These are phyloP conservation scores for Cyberlindnera maritima DNA, from an alignment of 805 yeast species.

Conservation along the genomic window DNA sequence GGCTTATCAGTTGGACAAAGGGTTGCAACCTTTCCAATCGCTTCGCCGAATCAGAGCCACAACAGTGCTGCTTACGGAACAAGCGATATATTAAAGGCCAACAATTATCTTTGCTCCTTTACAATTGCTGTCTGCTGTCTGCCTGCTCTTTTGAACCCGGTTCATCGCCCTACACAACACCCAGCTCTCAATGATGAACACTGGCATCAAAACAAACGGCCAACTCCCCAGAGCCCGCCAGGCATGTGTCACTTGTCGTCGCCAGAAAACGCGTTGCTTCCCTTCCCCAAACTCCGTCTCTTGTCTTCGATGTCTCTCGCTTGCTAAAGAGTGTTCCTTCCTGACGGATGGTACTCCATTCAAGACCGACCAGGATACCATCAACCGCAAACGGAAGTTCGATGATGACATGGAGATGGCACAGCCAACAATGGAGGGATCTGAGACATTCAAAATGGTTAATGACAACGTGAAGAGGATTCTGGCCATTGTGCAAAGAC, in stretches of 20 bases:
- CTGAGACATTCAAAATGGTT: constrained; percentile 8
- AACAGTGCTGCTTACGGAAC: no score
- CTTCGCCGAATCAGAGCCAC: background rate
- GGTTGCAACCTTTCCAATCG: background rate
- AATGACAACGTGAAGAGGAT: constrained; percentile 17
- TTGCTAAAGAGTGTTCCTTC: constrained; percentile 43
- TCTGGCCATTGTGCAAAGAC: constrained; percentile 15
- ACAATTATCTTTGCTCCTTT: no score
- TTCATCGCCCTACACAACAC: background rate
- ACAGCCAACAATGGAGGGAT: constrained; percentile 13
- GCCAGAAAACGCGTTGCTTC: constrained; percentile 61
- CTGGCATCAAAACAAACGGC: background rate
- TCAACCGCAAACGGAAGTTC: constrained; percentile 14
- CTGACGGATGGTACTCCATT: constrained; percentile 18
- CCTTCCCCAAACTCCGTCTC: constrained; percentile 42
- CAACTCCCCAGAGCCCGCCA: constrained; percentile 38
- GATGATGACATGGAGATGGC: constrained; percentile 14
- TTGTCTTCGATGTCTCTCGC: constrained; percentile 58
- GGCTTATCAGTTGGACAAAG: constrained; percentile 4
- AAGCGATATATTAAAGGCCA: no score
- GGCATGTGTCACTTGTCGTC: constrained; percentile 56
- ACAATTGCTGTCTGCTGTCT: no score
- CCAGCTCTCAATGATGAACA: background rate
- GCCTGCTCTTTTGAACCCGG: background rate
- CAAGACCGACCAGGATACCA: constrained; percentile 9